phyloP scores from a whole-genome alignment of 345 rosid genomes.

The Trapa bicornis region DNA sequence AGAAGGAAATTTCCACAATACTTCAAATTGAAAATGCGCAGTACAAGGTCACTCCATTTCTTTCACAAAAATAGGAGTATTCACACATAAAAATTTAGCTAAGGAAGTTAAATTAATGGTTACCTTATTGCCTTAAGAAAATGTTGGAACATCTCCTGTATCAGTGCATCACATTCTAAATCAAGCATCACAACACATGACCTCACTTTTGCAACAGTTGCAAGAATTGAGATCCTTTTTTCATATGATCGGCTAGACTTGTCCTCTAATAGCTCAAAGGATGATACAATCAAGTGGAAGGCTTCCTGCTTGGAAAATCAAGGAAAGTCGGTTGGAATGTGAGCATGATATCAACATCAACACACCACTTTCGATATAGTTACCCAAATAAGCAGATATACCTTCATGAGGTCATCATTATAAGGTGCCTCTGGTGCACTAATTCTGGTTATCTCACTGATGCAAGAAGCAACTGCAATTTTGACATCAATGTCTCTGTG shows the following conservation, averaged over 20 bases:
- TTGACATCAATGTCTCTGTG: constrained; percentile 64
- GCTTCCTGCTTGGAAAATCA: constrained; percentile 43
- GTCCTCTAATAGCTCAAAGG: constrained; percentile 42
- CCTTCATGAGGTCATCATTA: constrained; percentile 86
- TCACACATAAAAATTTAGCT: neutral
- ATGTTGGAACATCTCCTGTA: constrained; percentile 80
- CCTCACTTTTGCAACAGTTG: constrained; percentile 93
- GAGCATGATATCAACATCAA: neutral
- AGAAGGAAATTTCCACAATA: neutral
- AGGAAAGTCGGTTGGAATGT: neutral
- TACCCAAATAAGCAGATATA: constrained; percentile 7
- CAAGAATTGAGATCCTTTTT: constrained; percentile 76
- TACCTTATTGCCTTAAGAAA: constrained; percentile 81
- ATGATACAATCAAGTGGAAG: constrained; percentile 33
- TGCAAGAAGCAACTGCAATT: constrained; percentile 87
- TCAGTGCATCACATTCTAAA: constrained; percentile 81
- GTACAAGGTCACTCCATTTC: neutral
- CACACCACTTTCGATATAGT: neutral
- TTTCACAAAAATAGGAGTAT: neutral
- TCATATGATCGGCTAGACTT: constrained; percentile 52
- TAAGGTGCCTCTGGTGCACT: constrained; percentile 98
- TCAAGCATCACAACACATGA: constrained; percentile 98
- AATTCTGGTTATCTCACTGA: constrained; percentile 94
- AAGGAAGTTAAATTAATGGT: neutral
- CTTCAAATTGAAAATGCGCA: neutral